Conservation (phyloP, 345 rosid species). For the Lepidium africanum region DNA sequence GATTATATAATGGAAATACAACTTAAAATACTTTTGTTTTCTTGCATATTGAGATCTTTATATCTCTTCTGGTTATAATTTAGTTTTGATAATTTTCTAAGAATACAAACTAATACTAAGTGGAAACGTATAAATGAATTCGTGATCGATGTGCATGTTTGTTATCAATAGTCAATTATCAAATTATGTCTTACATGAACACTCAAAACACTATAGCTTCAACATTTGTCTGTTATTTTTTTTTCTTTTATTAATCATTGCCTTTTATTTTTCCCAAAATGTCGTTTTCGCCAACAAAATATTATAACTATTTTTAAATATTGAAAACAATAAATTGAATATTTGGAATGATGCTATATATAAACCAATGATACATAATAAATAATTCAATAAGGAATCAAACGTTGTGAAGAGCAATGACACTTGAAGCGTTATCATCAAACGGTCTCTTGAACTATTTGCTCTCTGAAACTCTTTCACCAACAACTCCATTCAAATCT, state of each 20-base stretch:
- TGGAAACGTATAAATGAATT: not conserved
- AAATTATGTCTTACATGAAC: constrained; percentile 25
- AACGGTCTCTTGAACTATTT: constrained; percentile 57
- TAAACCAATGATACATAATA: constrained; percentile 16
- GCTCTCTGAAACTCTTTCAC: constrained; percentile 57
- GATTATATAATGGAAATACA: not conserved
- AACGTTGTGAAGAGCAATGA: constrained; percentile 29
- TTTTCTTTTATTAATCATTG: constrained; percentile 5
- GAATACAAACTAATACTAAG: too few relatives aligned
- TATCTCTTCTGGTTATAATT: not conserved
- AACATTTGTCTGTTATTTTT: constrained; percentile 12
- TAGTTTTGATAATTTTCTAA: not conserved
- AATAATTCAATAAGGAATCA: constrained; percentile 6
- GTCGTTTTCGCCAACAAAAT: constrained; percentile 14
- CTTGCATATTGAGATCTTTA: not conserved
- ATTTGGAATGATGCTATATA: constrained; percentile 16
- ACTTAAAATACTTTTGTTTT: not conserved
- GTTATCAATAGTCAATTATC: not conserved
- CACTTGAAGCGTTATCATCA: constrained; percentile 58
- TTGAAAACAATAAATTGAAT: not conserved
- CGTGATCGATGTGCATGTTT: not conserved
- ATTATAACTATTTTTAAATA: not conserved
- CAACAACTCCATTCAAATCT: constrained; percentile 40
- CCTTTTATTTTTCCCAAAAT: constrained; percentile 4
- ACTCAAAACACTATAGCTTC: constrained; percentile 21